Evolutionary conservation across 176 grass and related monocot species (phyloP), one percentile per base, ranked within the genome.

Genomic region (Guadua angustifolia): DNA sequence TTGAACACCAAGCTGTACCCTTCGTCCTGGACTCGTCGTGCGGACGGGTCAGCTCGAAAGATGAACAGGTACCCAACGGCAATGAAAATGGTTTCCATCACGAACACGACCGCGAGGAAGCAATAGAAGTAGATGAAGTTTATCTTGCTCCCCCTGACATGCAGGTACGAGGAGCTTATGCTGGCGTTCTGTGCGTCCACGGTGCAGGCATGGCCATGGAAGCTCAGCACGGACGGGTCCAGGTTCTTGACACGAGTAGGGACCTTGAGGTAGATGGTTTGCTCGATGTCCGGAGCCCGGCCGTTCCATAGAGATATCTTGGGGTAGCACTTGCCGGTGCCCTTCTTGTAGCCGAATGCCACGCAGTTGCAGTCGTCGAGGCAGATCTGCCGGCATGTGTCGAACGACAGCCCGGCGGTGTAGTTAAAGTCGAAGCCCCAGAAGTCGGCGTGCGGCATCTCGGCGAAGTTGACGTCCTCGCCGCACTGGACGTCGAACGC

Each of bases 351-450:
- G 2, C 72, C 84, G 71, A 95, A 95, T 10, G 91, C 91, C 86
- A 91, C 71, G 77, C 94, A 97, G 70, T 85, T 49, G 78, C 88
- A 88, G 79, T 93, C 91, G 12, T 71, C 47, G 19, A 87, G 46
- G 66, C 94, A 96, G 5, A 87, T 88, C 58, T 83, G 73, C 56
- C 75, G 80, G 80, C 94, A 93, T 13, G 43, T 57, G 7, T 61
- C 33, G 5, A 85, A 81, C 12, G 88, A 77, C 26, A 89, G 15
- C 2, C 4, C 36, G 0, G 2, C 0, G n/a, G 84, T 89, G 79
- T 77, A 91, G 79, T 88, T 88, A 32, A 80, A 76, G 73, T 96
- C 94, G 77, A 80, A 96, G 3, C 91, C 91, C 51, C 62, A 93
- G 78, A 78, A 96, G 64, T 93, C 86, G 5, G 75, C 14, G 16